Conservation (phyloP, 331 rosid genomes). For the Stylosanthes scabra region DNA sequence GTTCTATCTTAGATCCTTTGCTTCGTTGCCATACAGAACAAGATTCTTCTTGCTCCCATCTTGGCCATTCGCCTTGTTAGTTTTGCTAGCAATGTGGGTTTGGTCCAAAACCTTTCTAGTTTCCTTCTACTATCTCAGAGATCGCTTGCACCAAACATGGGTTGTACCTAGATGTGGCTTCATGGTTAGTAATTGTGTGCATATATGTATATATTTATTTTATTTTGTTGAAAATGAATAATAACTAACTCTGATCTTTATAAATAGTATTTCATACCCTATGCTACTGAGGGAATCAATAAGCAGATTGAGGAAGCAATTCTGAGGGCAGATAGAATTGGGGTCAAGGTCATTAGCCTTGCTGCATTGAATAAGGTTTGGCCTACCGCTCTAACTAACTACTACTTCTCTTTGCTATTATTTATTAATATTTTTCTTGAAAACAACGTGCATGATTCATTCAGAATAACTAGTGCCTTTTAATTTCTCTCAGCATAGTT, state of each 20-base stretch:
- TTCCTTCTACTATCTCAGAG: conserved; percentile 69
- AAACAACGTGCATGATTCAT: conserved; percentile 10
- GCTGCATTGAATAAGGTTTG: conserved; percentile 97
- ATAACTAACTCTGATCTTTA: no score
- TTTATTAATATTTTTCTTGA: no score
- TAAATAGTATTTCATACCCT: conserved; percentile 90
- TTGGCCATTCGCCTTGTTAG: conserved; percentile 39
- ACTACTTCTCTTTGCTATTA: conserved; percentile 1
- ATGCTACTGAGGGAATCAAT: conserved; percentile 87
- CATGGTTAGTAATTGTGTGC: conserved; percentile 70
- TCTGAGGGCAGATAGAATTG: conserved; percentile 82
- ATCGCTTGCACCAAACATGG: conserved; percentile 85
- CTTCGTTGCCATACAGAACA: conserved; percentile 63
- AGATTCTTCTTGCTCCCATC: conserved; percentile 50
- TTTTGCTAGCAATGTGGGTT: conserved; percentile 79
- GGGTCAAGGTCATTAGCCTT: conserved; percentile 92
- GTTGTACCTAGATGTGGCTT: conserved; percentile 88
- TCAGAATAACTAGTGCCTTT: not conserved
- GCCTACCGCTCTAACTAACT: not conserved
- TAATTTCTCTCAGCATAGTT: conserved; percentile 41
- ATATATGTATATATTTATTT: no score
- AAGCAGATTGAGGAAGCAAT: conserved; percentile 87
- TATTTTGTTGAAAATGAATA: not conserved
- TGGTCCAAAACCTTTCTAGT: conserved; percentile 71
- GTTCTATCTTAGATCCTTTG: conserved; percentile 59